These are phyloP conservation scores for Eremochloa ophiuroides DNA, from an alignment of 176 grass and related monocot genomes.

Conservation along the genomic window DNA sequence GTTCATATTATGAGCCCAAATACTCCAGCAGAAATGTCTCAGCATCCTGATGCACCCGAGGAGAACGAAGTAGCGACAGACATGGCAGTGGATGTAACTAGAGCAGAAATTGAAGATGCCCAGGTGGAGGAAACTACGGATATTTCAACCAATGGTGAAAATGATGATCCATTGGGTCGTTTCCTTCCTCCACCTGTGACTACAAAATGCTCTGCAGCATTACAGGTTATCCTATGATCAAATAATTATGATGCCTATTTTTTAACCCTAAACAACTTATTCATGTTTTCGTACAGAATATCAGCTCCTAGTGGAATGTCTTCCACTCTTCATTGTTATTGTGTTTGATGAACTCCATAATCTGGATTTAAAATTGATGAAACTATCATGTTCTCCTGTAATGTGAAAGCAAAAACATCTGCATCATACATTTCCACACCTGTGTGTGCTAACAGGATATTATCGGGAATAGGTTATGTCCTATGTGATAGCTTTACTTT, in stretches of 20 bases:
- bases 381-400: not conserved
- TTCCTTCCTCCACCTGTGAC: slow-evolving; percentile 64
- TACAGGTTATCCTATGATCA: slow-evolving; percentile 54
- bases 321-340: not conserved
- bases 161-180: slow-evolving; percentile 49
- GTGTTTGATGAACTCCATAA: not conserved
- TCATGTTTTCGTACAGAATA: not conserved
- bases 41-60: slow-evolving; percentile 41
- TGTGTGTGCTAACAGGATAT: not conserved
- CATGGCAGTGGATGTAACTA: slow-evolving; percentile 42
- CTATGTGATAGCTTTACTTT: not conserved
- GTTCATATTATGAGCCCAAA: slow-evolving; percentile 47
- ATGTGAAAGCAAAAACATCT: not conserved
- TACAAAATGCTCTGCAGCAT: slow-evolving; percentile 59
- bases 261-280: not conserved
- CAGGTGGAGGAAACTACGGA: slow-evolving; percentile 52
- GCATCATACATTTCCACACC: not conserved
- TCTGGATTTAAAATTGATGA: not conserved
- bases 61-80: slow-evolving; percentile 42
- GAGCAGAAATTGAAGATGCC: slow-evolving; percentile 44
- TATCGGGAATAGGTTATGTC: not conserved
- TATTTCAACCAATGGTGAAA: slow-evolving; percentile 41
- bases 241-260: not conserved
- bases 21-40: slow-evolving; percentile 43
- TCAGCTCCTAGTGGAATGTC: not conserved